phyloP scores from a whole-genome alignment of 2,329 filamentous ascomycete genomes.

The Penicillium sclerotiorum region DNA sequence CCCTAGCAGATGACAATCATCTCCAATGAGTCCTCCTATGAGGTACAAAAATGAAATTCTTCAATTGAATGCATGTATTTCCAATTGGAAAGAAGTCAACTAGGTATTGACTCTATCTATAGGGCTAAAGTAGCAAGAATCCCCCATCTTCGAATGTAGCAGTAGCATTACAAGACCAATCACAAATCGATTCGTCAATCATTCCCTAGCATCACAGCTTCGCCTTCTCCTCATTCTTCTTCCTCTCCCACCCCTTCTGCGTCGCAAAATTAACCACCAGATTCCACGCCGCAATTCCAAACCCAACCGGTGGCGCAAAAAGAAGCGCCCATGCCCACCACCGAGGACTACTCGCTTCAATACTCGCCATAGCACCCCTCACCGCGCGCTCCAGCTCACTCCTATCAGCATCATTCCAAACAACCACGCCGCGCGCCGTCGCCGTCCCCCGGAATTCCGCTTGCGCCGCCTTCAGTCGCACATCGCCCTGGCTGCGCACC shows the following conservation, averaged over 20 bases:
- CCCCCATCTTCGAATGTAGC: not conserved
- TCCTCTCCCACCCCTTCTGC: constrained; percentile 70
- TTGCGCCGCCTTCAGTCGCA: constrained; percentile 77
- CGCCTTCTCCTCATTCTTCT: constrained; percentile 61
- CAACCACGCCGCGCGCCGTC: constrained; percentile 68
- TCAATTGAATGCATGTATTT: too few relatives aligned
- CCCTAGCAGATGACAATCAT: too few relatives aligned
- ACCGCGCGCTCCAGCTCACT: constrained; percentile 71
- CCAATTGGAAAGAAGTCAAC: too few relatives aligned
- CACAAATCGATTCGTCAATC: not conserved
- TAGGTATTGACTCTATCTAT: too few relatives aligned
- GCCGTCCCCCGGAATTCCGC: constrained; percentile 64
- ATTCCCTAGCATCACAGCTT: constrained; percentile 44
- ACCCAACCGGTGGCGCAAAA: constrained; percentile 73
- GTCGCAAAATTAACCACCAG: constrained; percentile 72
- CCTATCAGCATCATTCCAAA: constrained; percentile 85
- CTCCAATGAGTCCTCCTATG: too few relatives aligned
- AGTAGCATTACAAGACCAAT: not conserved
- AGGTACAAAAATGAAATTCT: too few relatives aligned
- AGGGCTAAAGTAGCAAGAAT: not conserved
- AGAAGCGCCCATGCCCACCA: constrained; percentile 81
- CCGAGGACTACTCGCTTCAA: constrained; percentile 66
- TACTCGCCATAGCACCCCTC: constrained; percentile 62
- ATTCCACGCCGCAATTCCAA: constrained; percentile 68
- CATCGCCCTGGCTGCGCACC: constrained; percentile 83